phyloP scores from a whole-genome alignment of 768 basidiomycete genomes.

The Xerocomellus dryophilus region DNA sequence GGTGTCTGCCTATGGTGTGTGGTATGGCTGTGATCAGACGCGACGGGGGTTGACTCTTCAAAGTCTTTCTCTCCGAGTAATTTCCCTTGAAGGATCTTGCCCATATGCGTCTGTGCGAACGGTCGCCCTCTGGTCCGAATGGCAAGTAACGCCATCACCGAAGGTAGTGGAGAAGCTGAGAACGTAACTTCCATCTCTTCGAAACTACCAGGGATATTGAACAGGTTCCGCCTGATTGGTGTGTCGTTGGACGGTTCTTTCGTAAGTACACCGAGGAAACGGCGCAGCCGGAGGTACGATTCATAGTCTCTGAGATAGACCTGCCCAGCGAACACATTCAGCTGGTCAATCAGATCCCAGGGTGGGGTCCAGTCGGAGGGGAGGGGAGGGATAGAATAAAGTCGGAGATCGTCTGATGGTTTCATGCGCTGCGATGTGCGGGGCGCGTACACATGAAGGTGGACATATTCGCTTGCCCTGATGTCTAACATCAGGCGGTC shows the following conservation, averaged over 20 bases:
- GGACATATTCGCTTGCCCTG: constrained; percentile 29
- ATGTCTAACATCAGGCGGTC: constrained; percentile 38
- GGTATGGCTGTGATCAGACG: no score
- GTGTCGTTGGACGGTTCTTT: no score
- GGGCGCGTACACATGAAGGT: constrained; percentile 42
- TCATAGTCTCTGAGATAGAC: constrained; percentile 21
- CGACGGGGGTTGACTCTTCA: not conserved
- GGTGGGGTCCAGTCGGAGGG: constrained; percentile 2
- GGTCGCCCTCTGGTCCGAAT: not conserved
- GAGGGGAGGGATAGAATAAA: constrained; percentile 6
- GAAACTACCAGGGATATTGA: not conserved
- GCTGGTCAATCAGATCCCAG: constrained; percentile 5
- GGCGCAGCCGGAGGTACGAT: constrained; percentile 21
- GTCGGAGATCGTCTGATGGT: constrained; percentile 33
- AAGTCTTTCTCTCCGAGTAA: not conserved
- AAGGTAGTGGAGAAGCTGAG: not conserved
- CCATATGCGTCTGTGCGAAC: not conserved
- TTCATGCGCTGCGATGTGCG: constrained; percentile 34
- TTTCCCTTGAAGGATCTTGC: not conserved
- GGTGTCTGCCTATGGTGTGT: not conserved
- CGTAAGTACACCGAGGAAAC: constrained; percentile 22
- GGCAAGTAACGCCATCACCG: not conserved
- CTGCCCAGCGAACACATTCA: no score
- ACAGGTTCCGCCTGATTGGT: not conserved
- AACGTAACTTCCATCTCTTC: not conserved